Evolutionary conservation across 371 early-diverging fungal genomes (phyloP).

Genomic region (Mycotypha africana): DNA sequence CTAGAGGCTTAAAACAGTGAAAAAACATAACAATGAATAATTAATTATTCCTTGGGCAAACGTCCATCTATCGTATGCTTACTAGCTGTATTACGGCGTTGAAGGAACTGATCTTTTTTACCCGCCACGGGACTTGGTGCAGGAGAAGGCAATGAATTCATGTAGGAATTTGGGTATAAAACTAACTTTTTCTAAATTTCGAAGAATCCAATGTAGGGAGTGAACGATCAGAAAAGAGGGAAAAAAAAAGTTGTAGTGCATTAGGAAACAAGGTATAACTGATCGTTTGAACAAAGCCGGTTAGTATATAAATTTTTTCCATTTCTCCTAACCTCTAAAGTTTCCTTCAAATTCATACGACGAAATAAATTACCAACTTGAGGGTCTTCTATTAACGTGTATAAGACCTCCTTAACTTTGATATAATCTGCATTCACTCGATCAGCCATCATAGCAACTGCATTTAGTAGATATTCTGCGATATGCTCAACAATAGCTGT

Average conservation of each 20-base stretch:
- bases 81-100: no score
- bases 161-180: no score
- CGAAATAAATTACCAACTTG: slow-evolving; percentile 44
- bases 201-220: no score
- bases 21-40: no score
- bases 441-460: slow-evolving; percentile 48
- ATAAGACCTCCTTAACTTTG: slow-evolving; percentile 50
- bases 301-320: no score
- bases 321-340: slow-evolving; percentile 23
- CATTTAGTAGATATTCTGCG: slow-evolving; percentile 51
- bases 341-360: slow-evolving; percentile 33
- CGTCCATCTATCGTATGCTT: no score
- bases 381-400: slow-evolving; percentile 44
- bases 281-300: no score
- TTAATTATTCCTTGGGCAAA: no score
- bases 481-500: slow-evolving; percentile 57
- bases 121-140: slow-evolving; percentile 8
- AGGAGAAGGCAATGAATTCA: slow-evolving; percentile 9
- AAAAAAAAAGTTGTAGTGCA: neutral
- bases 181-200: no score
- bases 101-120: slow-evolving; percentile 7
- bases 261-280: no score
- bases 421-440: slow-evolving; percentile 44
- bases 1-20: no score
- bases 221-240: neutral